A percentile compares a stretch with the other conserved stretches of the same genome.
These are phyloP conservation scores for Rhynchospora pubera DNA, from an alignment of 176 grass and related monocot genomes.

Conservation along the genomic window DNA sequence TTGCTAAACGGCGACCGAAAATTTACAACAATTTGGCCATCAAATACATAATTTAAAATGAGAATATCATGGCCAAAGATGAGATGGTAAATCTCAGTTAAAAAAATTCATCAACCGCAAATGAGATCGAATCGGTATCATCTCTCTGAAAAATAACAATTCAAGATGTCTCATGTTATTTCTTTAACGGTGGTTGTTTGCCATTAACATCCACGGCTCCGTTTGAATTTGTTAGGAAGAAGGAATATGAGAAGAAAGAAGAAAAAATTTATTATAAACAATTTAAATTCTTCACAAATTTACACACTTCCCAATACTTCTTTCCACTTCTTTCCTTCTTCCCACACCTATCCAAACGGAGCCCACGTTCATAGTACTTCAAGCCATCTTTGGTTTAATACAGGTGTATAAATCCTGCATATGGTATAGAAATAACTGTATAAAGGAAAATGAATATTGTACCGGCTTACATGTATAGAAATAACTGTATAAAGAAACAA, in stretches of 20 bases:
- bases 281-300: no score
- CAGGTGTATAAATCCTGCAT: background rate
- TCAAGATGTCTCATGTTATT: background rate
- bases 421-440: background rate
- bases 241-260: no score
- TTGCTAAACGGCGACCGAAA: background rate
- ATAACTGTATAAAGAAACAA: no score
- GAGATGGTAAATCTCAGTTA: background rate
- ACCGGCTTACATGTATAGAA: background rate
- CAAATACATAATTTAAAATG: background rate
- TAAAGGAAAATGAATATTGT: background rate
- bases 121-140: background rate
- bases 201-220: background rate
- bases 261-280: no score
- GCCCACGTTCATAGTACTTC: background rate
- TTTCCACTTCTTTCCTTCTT: no score
- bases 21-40: constrained; percentile 3
- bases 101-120: background rate
- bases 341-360: no score
- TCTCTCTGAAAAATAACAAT: background rate
- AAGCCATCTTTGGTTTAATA: background rate
- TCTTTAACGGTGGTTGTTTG: background rate
- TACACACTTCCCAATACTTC: no score
- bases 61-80: background rate
- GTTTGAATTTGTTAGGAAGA: no score